Percentiles rank a stretch among this genome's conserved stretches.
Evolutionary conservation across 2,329 filamentous ascomycete species (phyloP).

Genomic region (Trichoderma harzianum): DNA sequence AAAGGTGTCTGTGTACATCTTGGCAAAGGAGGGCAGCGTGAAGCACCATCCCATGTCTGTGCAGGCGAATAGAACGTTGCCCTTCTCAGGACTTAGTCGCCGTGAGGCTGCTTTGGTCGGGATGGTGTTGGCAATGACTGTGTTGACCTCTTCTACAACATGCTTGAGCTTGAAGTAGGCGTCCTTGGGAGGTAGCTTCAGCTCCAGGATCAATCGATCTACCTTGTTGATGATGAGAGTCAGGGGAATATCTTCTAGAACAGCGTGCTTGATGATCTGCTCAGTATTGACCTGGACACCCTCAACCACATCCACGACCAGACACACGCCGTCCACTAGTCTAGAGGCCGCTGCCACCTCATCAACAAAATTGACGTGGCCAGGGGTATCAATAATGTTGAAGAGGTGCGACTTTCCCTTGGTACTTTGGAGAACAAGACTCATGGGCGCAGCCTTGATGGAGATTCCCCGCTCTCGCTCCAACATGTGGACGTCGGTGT

Average conservation of each 20-base stretch:
- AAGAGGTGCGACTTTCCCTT: constrained; percentile 92
- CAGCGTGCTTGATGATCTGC: constrained; percentile 93
- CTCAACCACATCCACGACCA: constrained; percentile 95
- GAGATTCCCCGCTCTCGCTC: constrained; percentile 89
- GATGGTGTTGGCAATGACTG: constrained; percentile 81
- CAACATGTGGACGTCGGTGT: constrained; percentile 87
- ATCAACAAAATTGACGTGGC: constrained; percentile 97
- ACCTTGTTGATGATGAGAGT: constrained; percentile 96
- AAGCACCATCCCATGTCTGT: constrained; percentile 96
- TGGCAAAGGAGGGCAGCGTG: constrained; percentile 87
- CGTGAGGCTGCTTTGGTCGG: constrained; percentile 76
- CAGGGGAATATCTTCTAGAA: constrained; percentile 83
- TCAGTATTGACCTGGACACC: constrained; percentile 99
- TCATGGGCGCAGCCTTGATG: constrained; percentile 93
- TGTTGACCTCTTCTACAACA: constrained; percentile 98
- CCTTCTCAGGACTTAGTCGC: constrained; percentile 89
- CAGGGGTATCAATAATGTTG: constrained; percentile 93
- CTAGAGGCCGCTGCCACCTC: constrained; percentile 88
- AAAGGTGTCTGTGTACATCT: constrained; percentile 92
- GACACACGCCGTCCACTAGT: constrained; percentile 83
- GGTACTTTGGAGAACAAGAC: constrained; percentile 79
- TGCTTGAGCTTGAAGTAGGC: constrained; percentile 99
- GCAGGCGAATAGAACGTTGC: constrained; percentile 96
- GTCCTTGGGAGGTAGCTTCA: constrained; percentile 90
- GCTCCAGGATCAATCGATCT: constrained; percentile 88